Evolutionary conservation across 495 filamentous ascomycete species (phyloP).

Genomic region (Aspergillus leporis): DNA sequence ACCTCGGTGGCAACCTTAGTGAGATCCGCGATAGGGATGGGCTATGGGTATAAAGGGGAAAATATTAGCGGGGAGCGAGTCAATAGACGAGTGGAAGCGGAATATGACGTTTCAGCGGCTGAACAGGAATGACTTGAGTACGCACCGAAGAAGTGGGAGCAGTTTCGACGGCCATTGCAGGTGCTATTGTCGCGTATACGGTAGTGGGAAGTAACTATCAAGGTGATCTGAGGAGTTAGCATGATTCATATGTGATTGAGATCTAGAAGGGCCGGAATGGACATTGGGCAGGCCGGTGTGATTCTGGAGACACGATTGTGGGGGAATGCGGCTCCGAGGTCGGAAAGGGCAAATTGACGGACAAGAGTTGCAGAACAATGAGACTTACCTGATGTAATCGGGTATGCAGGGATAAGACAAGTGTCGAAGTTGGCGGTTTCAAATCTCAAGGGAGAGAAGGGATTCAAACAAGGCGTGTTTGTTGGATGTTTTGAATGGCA

Average conservation of each 20-base stretch:
- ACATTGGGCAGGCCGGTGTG: conserved; percentile 10
- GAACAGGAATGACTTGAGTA: conserved; percentile 7
- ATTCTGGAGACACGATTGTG: conserved; percentile 19
- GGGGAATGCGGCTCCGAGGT: conserved; percentile 17
- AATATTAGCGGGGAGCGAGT: conserved; percentile 16
- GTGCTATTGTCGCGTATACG: background rate
- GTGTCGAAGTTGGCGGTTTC: background rate
- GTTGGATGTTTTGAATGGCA: conserved; percentile 16
- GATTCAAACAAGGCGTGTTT: conserved; percentile 12
- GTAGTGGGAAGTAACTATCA: background rate
- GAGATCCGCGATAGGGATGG: conserved; percentile 72
- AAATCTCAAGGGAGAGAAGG: background rate
- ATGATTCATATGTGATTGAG: conserved; percentile 10
- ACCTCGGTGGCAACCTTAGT: conserved; percentile 83
- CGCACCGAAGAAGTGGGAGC: conserved; percentile 35
- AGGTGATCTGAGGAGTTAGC: conserved; percentile 12
- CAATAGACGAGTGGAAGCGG: background rate
- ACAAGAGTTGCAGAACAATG: conserved; percentile 2
- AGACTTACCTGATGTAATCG: conserved; percentile 17
- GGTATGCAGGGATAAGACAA: conserved; percentile 13
- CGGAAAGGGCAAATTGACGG: conserved; percentile 1
- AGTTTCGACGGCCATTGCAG: conserved; percentile 41
- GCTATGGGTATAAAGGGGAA: conserved; percentile 49
- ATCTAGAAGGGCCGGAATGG: conserved; percentile 13
- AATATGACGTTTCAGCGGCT: conserved; percentile 1